Evolutionary conservation across 495 filamentous ascomycete species (phyloP), one percentile per base, ranked within the genome.

Genomic region (Usnea hakonensis): DNA sequence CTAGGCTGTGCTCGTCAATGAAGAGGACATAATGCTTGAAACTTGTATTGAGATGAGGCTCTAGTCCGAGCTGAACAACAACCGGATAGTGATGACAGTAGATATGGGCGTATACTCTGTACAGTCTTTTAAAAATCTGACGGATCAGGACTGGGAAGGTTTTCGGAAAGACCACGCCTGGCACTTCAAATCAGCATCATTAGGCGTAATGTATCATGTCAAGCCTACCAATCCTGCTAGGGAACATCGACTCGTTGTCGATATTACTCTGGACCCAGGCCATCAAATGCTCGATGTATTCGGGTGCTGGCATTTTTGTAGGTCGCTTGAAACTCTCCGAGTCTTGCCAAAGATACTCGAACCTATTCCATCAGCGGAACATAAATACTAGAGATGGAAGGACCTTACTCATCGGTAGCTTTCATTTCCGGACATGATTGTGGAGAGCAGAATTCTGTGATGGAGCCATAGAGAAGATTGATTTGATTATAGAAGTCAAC

Each of bases 401-500:
- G 17, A 36, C 57, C 85, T 62, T 81, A 95, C 89, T 98, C 94
- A 77, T 98, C 94, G 11, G 94, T 97, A 32, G 94, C 94, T 76
- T 98, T 98, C 94, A 98, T 98, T 77, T 97, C 94, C 3, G 93
- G 94, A 72, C 94, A 98, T 57, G 91, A 90, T 67, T 90, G 88
- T 32, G 94, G 94, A 30, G 94, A 97, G 78, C 94, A 98, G 76
- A 97, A 98, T 70, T 98, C 94, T 58, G 94, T 98, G 72, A 98
- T 97, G 60, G 94, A 92, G 63, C 94, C 94, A 74, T 98, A 98
- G 58, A 98, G 87, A 32, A 98, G 85, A 77, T 98, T 98, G 74
- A 97, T 94, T 74, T 98, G 94, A 77, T 97, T 98, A 84, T 97
- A 98, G 76, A 98, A 98, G 74, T 98, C 94, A 77, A 98, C 94